phyloP scores from a whole-genome alignment of 345 rosid genomes.

The Gossypium bickii region DNA sequence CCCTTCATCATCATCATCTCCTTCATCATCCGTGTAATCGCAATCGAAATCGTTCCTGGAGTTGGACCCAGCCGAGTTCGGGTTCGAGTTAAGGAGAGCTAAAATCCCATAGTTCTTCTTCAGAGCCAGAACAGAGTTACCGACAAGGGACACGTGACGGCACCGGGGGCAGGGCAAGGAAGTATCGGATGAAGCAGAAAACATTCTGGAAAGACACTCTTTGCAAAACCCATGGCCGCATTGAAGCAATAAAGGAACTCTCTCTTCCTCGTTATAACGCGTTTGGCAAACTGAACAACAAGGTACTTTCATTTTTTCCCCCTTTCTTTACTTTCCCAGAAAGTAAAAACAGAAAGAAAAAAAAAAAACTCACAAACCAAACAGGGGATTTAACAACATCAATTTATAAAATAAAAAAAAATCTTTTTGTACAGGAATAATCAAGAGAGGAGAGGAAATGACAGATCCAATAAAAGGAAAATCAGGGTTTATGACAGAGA shows the following conservation, averaged over 20 bases:
- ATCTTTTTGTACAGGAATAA: not conserved
- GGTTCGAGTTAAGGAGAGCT: constrained; percentile 47
- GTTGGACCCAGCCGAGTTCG: constrained; percentile 23
- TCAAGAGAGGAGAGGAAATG: not conserved
- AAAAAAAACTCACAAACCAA: constrained; percentile 19
- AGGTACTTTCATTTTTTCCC: constrained; percentile 56
- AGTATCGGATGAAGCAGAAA: constrained; percentile 75
- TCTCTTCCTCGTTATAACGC: constrained; percentile 83
- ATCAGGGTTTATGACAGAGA: not conserved
- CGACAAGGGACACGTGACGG: constrained; percentile 83
- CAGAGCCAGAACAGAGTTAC: constrained; percentile 84
- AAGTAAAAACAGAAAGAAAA: not conserved
- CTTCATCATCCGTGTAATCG: constrained; percentile 72
- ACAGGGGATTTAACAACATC: not conserved
- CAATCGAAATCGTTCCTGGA: constrained; percentile 43
- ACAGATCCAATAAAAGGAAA: constrained; percentile 10
- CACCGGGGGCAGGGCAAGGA: constrained; percentile 84
- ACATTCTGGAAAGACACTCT: constrained; percentile 81
- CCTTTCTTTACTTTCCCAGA: constrained; percentile 20
- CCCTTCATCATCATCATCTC: constrained; percentile 32
- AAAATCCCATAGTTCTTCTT: constrained; percentile 85
- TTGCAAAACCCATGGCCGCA: constrained; percentile 97
- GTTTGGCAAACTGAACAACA: constrained; percentile 94
- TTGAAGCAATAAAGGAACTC: constrained; percentile 84
- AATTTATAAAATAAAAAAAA: not conserved